Evolutionary conservation across 2,329 filamentous ascomycete species (phyloP), one percentile per base, ranked within the genome.

Genomic region (Cryphonectria radicalis): DNA sequence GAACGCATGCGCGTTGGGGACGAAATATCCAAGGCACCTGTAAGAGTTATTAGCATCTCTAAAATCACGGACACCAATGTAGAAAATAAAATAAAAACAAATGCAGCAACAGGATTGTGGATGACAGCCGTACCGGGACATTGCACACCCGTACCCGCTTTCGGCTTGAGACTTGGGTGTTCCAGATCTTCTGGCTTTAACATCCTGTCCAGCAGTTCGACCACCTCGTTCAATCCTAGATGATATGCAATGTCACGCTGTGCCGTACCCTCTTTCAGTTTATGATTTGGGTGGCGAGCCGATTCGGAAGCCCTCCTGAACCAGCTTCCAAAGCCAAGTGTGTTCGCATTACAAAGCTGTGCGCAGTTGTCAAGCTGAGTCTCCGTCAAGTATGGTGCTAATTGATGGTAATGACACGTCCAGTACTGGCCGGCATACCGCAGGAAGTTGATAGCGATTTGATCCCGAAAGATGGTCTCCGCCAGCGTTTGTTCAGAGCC

Each of bases 351-450:
- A 43, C 67, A 69, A 35, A 69, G 43, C 14, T 32, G 57, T 7
- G 67, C 67, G 10, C 67, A 69, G n/a, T 32, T 37, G 37, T 64
- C 67, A 25, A 69, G 67, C 67, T 69, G 67, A 32, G 32, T 57
- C 17, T 59, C 13, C n/a, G 17, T 69, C 32, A 69, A 42, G 8
- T 64, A 11, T 13, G 67, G 67, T 19, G 60, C 59, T n/a, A 69
- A 8, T 10, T 3, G 43, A 28, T 32, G 67, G 35, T 69, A 69
- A 40, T 69, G 67, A 1, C 53, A 43, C 2, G 67, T 69, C 67
- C 67, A 69, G 43, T 69, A 42, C 19, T 62, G 59, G 32, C 67
- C 67, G 6, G 59, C 59, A 8, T 69, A 69, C 67, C 63, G 59
- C 10, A 69, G 67, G n/a, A 69, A 69, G 1, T 37, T 37, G 35